Conservation (phyloP, 2,329 filamentous ascomycete species). For the Neonectria sp. region DNA sequence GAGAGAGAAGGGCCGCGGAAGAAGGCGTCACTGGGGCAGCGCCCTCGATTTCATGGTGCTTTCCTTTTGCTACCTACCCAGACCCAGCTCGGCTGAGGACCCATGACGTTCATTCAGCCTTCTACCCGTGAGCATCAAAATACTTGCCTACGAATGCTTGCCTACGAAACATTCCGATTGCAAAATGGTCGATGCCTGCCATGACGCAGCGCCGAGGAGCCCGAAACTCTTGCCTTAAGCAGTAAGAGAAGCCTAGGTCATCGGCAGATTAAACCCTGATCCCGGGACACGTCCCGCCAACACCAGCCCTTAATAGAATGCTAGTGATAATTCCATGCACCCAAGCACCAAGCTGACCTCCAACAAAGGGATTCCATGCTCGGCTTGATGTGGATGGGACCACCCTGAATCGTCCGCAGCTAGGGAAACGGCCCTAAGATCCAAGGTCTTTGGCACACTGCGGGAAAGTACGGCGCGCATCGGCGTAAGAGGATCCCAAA, state of each 20-base stretch:
- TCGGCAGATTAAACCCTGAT: conserved; percentile 32
- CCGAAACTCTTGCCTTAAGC: conserved; percentile 34
- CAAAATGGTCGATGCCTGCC: conserved; percentile 16
- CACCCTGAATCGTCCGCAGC: conserved; percentile 30
- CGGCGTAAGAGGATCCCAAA: conserved; percentile 19
- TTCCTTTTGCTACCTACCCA: conserved; percentile 26
- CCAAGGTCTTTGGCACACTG: conserved; percentile 22
- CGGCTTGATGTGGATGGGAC: conserved; percentile 28
- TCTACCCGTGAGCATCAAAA: conserved; percentile 28
- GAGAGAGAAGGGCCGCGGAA: conserved; percentile 18
- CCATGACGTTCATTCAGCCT: conserved; percentile 29
- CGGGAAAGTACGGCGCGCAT: conserved; percentile 30
- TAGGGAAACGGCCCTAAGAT: conserved; percentile 28
- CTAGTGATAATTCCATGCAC: conserved; percentile 36
- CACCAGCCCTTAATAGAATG: conserved; percentile 31
- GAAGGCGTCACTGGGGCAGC: conserved; percentile 34
- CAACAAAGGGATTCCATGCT: conserved; percentile 31
- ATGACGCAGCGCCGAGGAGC: conserved; percentile 37
- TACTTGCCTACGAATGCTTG: conserved; percentile 22
- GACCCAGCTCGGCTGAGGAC: conserved; percentile 28
- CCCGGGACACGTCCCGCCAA: conserved; percentile 23
- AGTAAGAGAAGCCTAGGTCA: conserved; percentile 30
- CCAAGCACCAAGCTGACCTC: conserved; percentile 31
- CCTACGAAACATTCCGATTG: conserved; percentile 32
- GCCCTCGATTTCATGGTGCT: conserved; percentile 33